Percentiles rank a stretch among this genome's conserved stretches.
phyloP scores from a whole-genome alignment of 345 rosid species.

The Kernera saxatilis region DNA sequence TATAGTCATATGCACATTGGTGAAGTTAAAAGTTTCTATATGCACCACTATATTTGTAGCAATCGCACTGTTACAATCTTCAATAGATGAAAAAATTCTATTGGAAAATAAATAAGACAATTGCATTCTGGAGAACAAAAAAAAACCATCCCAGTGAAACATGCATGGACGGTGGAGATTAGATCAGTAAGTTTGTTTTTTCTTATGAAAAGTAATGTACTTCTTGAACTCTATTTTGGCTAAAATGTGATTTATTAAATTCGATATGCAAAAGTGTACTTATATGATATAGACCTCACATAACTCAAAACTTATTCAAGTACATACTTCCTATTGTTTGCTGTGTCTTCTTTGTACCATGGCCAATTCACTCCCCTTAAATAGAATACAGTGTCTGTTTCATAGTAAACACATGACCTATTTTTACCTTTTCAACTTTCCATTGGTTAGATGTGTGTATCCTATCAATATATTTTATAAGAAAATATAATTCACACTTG shows the following conservation, averaged over 20 bases:
- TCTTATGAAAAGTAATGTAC: no score
- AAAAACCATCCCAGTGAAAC: no score
- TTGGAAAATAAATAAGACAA: no score
- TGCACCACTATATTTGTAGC: neutral
- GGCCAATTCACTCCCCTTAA: neutral
- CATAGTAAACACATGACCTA: neutral
- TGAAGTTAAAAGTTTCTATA: neutral
- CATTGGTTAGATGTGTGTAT: slow-evolving; percentile 3
- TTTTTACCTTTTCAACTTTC: neutral
- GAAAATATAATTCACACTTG: neutral
- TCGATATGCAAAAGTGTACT: neutral
- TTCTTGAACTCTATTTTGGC: no score
- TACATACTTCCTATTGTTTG: neutral
- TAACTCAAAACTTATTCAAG: neutral
- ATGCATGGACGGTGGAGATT: no score
- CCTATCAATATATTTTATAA: neutral
- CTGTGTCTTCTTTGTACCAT: neutral
- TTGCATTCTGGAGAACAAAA: no score
- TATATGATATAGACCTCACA: neutral
- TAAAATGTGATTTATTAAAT: neutral
- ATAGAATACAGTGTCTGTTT: neutral
- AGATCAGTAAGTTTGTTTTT: neutral
- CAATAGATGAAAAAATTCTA: neutral
- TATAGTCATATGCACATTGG: no score
- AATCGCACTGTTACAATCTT: neutral